These are phyloP conservation scores for Agaricus blazei DNA, from an alignment of 768 basidiomycete species.

Conservation along the genomic window DNA sequence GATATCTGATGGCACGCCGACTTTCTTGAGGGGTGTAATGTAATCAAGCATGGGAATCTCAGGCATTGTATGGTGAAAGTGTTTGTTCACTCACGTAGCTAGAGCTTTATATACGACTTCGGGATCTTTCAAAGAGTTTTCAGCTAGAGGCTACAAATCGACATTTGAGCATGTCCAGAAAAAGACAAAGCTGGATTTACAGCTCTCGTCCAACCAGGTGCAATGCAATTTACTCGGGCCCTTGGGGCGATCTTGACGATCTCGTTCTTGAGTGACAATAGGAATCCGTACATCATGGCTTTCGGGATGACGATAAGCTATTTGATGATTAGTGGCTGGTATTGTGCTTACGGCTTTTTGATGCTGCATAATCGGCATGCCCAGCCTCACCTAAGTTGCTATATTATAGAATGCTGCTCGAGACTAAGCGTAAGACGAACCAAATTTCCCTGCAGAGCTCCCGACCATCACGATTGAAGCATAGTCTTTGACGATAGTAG, in stretches of 20 bases:
- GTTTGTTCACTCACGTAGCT: conserved; percentile 50
- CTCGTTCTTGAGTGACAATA: conserved; percentile 70
- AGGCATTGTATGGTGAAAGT: background rate
- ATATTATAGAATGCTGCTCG: background rate
- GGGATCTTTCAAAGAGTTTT: conserved; percentile 51
- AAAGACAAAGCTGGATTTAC: conserved; percentile 13
- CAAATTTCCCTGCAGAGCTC: conserved; percentile 68
- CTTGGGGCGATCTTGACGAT: conserved; percentile 70
- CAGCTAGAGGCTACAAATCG: conserved; percentile 42
- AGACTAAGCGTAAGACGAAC: conserved; percentile 19
- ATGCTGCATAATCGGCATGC: conserved; percentile 61
- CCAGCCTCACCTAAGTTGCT: conserved; percentile 41
- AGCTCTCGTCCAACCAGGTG: conserved; percentile 66
- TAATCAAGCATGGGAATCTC: background rate
- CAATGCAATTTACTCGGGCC: conserved; percentile 67
- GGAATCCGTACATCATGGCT: conserved; percentile 74
- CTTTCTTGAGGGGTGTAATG: conserved; percentile 68
- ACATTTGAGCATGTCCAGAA: background rate
- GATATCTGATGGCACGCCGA: conserved; percentile 57
- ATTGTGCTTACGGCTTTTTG: conserved; percentile 55
- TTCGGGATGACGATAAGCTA: background rate
- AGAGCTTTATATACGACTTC: conserved; percentile 49
- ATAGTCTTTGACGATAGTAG: conserved; percentile 41
- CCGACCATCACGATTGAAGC: conserved; percentile 64
- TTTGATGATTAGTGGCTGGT: background rate